Evolutionary conservation across 768 basidiomycete species (phyloP), one percentile per base, ranked within the genome.

Genomic region (Sporobolomyces roseus): DNA sequence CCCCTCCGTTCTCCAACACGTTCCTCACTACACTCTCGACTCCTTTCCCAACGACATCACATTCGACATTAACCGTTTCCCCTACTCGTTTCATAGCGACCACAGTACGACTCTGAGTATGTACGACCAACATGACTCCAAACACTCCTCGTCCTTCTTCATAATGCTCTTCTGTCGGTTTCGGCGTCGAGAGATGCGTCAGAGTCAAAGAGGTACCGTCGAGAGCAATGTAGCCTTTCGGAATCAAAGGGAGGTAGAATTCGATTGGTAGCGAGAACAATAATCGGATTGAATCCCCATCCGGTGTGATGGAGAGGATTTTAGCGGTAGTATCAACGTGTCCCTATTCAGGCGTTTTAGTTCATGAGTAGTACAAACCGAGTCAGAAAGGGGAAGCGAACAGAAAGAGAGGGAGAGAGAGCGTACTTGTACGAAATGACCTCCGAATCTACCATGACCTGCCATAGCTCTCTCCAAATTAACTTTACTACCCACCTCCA

Each of bases 391-490:
- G 0, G 41, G 36, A 10, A 13, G 50, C 33, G 23, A 52, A n/a
- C 12, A 21, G 38, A 36, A 27, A 19, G 54, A 56, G 35, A n/a
- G n/a, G n/a, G n/a, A 38, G 25, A 38, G 29, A 23, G 50, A 7
- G 66, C 82, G 63, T 75, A 90, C 93, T 85, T 98, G 94, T 27
- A 99, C 96, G 77, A 93, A 93, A 78, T 99, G 96, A 16, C 96
- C 96, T 32, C 96, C 96, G 75, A 98, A 96, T 63, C 94, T 83
- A 23, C 85, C 86, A 80, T 93, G 89, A 7, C 88, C 87, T 27
- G 86, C 87, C 91, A 98, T 92, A 3, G 96, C 96, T 56, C 96
- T 85, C 81, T 99, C 96, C 45, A 93, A 82, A 78, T 98, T 97
- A 52, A 97, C 84, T 74, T 86, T 83, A 72, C 91, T 87, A 25